Evolutionary conservation across 768 basidiomycete genomes (phyloP).

Genomic region (Tricholoma sp.): DNA sequence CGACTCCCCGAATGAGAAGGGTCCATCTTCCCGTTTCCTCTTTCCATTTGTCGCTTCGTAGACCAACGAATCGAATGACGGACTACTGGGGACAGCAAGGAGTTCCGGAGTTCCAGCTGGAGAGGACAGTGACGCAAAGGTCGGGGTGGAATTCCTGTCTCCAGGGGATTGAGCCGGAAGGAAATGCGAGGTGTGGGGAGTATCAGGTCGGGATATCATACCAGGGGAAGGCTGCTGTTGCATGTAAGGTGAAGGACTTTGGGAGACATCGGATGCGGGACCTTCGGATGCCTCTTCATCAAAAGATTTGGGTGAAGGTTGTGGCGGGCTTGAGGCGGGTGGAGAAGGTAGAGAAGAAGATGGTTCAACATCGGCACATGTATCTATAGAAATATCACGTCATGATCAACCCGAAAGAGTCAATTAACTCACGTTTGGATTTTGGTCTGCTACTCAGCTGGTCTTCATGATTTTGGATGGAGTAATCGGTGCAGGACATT

Average conservation of each 20-base stretch:
- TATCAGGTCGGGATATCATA: neutral
- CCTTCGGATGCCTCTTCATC: neutral
- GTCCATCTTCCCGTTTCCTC: neutral
- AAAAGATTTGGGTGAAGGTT: conserved; percentile 7
- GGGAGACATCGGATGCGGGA: neutral
- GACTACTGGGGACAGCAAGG: conserved; percentile 10
- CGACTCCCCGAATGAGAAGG: neutral
- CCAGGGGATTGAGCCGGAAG: neutral
- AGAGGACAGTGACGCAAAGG: conserved; percentile 25
- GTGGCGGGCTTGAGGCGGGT: conserved; percentile 25
- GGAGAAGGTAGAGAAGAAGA: conserved; percentile 30
- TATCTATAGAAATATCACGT: neutral
- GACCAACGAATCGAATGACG: conserved; percentile 17
- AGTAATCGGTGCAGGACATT: neutral
- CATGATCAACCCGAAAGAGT: neutral
- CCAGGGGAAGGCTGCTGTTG: neutral
- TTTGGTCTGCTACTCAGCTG: neutral
- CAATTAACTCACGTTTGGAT: conserved; percentile 2
- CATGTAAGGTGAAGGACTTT: neutral
- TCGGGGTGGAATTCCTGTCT: conserved; percentile 8
- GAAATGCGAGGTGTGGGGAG: neutral
- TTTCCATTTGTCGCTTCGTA: conserved; percentile 6
- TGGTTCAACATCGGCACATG: conserved; percentile 5
- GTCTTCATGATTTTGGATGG: neutral
- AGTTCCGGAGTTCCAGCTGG: conserved; percentile 12